phyloP scores from a whole-genome alignment of 768 basidiomycete genomes.

The Solioccasus polychromus region DNA sequence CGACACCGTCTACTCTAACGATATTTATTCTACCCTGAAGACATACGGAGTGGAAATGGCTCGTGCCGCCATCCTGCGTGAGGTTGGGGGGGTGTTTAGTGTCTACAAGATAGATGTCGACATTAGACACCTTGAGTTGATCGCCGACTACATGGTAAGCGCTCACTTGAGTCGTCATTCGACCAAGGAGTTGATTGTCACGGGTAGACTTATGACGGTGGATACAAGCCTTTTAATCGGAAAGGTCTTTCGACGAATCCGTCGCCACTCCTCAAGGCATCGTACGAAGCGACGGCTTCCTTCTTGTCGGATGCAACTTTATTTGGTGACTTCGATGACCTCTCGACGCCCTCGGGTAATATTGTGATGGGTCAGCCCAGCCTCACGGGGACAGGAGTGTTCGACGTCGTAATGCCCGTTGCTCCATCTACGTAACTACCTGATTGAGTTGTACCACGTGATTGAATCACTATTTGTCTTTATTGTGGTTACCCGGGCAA shows the following conservation, averaged over 20 bases:
- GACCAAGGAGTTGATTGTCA: neutral
- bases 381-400: slow-evolving; percentile 91
- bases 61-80: slow-evolving; percentile 82
- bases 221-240: slow-evolving; percentile 97
- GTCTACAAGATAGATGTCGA: slow-evolving; percentile 97
- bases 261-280: slow-evolving; percentile 96
- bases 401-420: slow-evolving; percentile 74
- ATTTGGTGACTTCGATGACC: slow-evolving; percentile 92
- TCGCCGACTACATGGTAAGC: slow-evolving; percentile 98
- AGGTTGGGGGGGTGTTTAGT: slow-evolving; percentile 89
- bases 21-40: slow-evolving; percentile 85
- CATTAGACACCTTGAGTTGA: slow-evolving; percentile 88
- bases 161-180: neutral
- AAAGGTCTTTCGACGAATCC: slow-evolving; percentile 90
- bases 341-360: slow-evolving; percentile 85
- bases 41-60: slow-evolving; percentile 99
- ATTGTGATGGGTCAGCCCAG: slow-evolving; percentile 89
- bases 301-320: slow-evolving; percentile 95
- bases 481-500: slow-evolving; percentile 21
- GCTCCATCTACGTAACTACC: slow-evolving; percentile 4
- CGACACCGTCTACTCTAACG: slow-evolving; percentile 87
- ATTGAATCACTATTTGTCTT: slow-evolving; percentile 19
- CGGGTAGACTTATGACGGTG: slow-evolving; percentile 92
- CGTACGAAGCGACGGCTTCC: slow-evolving; percentile 92
- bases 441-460: slow-evolving; percentile 12